phyloP scores from a whole-genome alignment of 352 stramenopile genomes.

The Pythium sukuiense region DNA sequence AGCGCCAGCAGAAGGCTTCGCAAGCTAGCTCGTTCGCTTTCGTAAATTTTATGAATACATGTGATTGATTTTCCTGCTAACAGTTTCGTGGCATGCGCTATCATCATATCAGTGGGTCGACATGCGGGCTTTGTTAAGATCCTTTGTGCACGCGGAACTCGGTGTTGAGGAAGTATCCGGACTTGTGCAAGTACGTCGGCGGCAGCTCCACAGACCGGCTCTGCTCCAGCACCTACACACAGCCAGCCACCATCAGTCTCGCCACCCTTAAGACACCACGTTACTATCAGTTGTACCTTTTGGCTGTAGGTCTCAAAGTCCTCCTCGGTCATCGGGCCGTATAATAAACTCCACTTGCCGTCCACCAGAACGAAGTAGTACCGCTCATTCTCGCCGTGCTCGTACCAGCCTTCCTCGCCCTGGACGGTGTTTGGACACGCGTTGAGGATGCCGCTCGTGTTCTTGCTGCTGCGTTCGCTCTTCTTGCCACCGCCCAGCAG shows the following conservation, averaged over 20 bases:
- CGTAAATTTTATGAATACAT: slow-evolving; percentile 19
- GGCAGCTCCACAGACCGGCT: slow-evolving; percentile 68
- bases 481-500: slow-evolving; percentile 77
- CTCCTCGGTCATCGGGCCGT: slow-evolving; percentile 83
- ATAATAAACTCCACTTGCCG: slow-evolving; percentile 84
- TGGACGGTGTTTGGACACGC: slow-evolving; percentile 75
- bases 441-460: slow-evolving; percentile 78
- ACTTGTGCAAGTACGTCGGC: slow-evolving; percentile 81
- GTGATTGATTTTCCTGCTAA: slow-evolving; percentile 2
- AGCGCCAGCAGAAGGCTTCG: neutral
- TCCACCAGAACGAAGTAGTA: slow-evolving; percentile 87
- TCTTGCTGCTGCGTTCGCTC: slow-evolving; percentile 54
- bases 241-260: neutral
- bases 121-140: neutral
- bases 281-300: slow-evolving; percentile 40
- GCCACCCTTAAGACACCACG: neutral
- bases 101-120: neutral
- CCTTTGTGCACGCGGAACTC: slow-evolving; percentile 65
- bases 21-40: neutral
- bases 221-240: slow-evolving; percentile 58
- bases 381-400: slow-evolving; percentile 84
- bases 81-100: neutral
- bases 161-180: slow-evolving; percentile 67
- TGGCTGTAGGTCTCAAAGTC: slow-evolving; percentile 78
- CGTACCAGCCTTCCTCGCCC: slow-evolving; percentile 87